Evolutionary conservation across 257 asterid species (phyloP).

Genomic region (Solanum pinnatisectum): DNA sequence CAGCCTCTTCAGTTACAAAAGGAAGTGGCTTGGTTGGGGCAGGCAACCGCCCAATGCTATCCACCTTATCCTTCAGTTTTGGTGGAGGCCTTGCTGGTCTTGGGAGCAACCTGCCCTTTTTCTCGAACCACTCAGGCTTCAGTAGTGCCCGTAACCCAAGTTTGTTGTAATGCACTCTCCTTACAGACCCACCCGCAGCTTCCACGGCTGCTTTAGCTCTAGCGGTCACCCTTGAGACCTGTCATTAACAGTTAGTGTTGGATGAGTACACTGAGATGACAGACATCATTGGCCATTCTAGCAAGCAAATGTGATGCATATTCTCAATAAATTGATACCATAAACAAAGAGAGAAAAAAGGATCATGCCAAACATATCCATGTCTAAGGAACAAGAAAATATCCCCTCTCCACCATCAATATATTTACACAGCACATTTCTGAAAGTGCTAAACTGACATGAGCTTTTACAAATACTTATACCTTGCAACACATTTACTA

Average conservation of each 20-base stretch:
- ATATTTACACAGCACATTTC: neutral
- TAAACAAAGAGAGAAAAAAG: neutral
- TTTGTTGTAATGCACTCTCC: constrained; percentile 87
- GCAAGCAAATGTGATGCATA: neutral
- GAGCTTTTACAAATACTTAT: neutral
- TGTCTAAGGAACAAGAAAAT: neutral
- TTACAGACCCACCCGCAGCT: constrained; percentile 84
- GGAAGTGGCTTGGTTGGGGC: constrained; percentile 91
- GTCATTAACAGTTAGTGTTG: neutral
- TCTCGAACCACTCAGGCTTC: constrained; percentile 91
- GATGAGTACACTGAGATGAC: neutral
- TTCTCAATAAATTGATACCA: neutral
- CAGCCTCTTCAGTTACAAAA: constrained; percentile 42
- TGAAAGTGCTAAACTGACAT: neutral
- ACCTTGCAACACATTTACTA: neutral
- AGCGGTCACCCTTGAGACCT: constrained; percentile 91
- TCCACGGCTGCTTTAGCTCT: constrained; percentile 93
- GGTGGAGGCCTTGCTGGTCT: constrained; percentile 95
- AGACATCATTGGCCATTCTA: neutral
- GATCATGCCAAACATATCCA: neutral
- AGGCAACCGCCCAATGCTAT: constrained; percentile 84
- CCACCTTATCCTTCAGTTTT: constrained; percentile 67
- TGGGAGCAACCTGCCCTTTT: constrained; percentile 90
- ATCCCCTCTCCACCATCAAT: neutral
- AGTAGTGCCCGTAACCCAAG: constrained; percentile 77